phyloP scores from a whole-genome alignment of 2,329 filamentous ascomycete species.

The Cordyceps cicadae region DNA sequence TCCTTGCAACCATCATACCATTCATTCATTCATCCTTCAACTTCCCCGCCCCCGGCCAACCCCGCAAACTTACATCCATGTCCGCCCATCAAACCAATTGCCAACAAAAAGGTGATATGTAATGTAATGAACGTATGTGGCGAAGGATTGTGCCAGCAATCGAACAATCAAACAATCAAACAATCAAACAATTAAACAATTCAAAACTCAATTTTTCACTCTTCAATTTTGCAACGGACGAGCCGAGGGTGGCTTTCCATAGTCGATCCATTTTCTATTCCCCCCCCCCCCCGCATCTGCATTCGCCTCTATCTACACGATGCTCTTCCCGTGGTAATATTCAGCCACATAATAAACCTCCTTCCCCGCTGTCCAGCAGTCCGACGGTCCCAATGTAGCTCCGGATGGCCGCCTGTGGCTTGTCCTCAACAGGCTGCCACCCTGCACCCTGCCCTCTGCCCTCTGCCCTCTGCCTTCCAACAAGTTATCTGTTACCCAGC shows the following conservation, averaged over 20 bases:
- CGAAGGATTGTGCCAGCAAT: not conserved
- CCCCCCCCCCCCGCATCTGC: too few relatives aligned
- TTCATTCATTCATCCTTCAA: not conserved
- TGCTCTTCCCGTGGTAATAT: too few relatives aligned
- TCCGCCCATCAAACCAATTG: not conserved
- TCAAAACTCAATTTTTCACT: not conserved
- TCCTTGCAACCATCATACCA: too few relatives aligned
- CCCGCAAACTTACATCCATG: not conserved
- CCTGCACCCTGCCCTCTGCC: too few relatives aligned
- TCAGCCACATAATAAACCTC: too few relatives aligned
- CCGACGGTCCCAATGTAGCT: too few relatives aligned
- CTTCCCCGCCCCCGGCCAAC: constrained; percentile 1
- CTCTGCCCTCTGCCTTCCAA: too few relatives aligned
- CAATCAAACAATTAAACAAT: not conserved
- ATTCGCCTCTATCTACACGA: too few relatives aligned
- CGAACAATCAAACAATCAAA: not conserved
- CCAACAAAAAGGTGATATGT: not conserved
- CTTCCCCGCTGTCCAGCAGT: too few relatives aligned
- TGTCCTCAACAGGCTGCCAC: too few relatives aligned
- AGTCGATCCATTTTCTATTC: not conserved
- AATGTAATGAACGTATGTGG: not conserved
- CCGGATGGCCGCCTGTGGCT: too few relatives aligned
- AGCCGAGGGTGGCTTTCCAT: not conserved
- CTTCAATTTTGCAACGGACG: not conserved
- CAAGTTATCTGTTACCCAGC: too few relatives aligned